Evolutionary conservation across 192 early-diverging fungal genomes (phyloP).

Genomic region (Funneliformis geosporum): DNA sequence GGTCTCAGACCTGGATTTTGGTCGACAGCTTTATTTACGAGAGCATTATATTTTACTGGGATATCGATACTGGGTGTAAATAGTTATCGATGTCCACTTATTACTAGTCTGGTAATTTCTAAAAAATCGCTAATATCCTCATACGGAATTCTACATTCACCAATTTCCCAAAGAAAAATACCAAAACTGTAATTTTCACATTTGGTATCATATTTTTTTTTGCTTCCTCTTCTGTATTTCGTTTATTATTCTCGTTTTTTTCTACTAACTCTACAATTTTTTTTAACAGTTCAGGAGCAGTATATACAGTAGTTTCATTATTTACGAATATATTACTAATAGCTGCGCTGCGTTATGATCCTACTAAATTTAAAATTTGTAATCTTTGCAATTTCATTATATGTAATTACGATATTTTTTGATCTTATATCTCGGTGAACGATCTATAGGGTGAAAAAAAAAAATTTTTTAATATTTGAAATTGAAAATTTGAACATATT

Average conservation of each 20-base stretch:
- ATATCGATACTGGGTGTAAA: background rate
- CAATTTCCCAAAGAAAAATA: conserved; percentile 10
- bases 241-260: background rate
- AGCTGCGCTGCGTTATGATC: background rate
- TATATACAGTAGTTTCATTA: background rate
- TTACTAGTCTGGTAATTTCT: background rate
- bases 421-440: background rate
- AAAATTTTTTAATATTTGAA: background rate
- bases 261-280: background rate
- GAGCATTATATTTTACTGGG: background rate
- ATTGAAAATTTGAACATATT: background rate
- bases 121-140: background rate
- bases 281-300: background rate
- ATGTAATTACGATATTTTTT: background rate
- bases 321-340: background rate
- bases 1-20: background rate
- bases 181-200: conserved; percentile 12
- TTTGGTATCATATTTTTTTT: background rate
- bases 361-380: background rate
- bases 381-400: background rate
- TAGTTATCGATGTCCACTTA: background rate
- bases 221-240: no score
- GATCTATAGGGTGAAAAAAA: background rate
- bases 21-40: background rate
- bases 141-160: background rate